Conservation (phyloP, 768 basidiomycete genomes). For the Megacollybia marginata region DNA sequence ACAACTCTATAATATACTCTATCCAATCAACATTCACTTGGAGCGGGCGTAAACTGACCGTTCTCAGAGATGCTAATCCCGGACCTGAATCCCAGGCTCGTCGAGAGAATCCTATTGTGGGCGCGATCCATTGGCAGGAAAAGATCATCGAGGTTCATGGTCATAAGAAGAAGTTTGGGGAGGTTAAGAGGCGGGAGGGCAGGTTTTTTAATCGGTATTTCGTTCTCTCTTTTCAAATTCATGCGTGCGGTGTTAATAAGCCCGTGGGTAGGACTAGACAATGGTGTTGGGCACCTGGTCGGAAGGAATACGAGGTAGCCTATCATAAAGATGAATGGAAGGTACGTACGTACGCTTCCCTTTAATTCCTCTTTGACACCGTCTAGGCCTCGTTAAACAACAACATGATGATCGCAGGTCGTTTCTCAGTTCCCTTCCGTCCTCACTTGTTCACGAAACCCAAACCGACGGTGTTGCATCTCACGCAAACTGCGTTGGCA, state of each 20-base stretch:
- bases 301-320: slow-evolving; percentile 37
- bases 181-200: slow-evolving; percentile 32
- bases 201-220: slow-evolving; percentile 27
- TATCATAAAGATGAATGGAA: slow-evolving; percentile 42
- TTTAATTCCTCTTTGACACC: background rate
- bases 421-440: slow-evolving; percentile 37
- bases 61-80: slow-evolving; percentile 42
- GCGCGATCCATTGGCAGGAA: slow-evolving; percentile 43
- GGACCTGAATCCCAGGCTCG: slow-evolving; percentile 13
- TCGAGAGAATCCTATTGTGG: slow-evolving; percentile 21
- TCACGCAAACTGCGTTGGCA: slow-evolving; percentile 30
- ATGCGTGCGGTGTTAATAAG: background rate
- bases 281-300: slow-evolving; percentile 37
- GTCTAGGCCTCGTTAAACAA: slow-evolving; percentile 1
- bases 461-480: slow-evolving; percentile 29
- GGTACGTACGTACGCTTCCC: slow-evolving; percentile 17
- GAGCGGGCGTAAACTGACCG: slow-evolving; percentile 34
- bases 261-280: slow-evolving; percentile 26
- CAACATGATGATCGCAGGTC: slow-evolving; percentile 26
- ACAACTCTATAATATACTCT: slow-evolving; percentile 37
- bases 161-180: slow-evolving; percentile 28
- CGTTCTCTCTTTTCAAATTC: background rate
- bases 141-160: slow-evolving; percentile 40
- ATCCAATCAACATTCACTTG: slow-evolving; percentile 35
- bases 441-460: slow-evolving; percentile 40